Evolutionary conservation across 2,329 filamentous ascomycete genomes (phyloP), one percentile per base, ranked within the genome.

Genomic region (Beauveria sp.): DNA sequence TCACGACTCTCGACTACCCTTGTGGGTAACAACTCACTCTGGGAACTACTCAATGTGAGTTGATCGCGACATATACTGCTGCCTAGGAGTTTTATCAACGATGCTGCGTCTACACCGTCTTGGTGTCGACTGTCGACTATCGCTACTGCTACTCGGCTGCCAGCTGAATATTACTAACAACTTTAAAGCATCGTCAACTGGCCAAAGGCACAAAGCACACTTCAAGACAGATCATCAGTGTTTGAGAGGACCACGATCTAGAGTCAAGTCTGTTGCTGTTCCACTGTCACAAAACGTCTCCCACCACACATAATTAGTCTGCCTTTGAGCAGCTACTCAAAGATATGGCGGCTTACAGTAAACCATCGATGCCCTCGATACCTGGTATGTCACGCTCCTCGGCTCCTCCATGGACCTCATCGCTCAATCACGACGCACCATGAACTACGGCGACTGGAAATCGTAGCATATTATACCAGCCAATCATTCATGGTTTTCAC

Each of bases 301-400:
- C 34, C 16, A 55, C 18, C 14, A 44, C 5, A 34, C 2, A 54
- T 18, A 3, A 12, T 37, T 41, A 12, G 46, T 8, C 8, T 48
- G 37, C 30, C 26, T 26, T 47, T 4, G 18, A 30, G 34, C 20
- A 22, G 30, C 44, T 18, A 30, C 30, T 28, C 46, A 24, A 22
- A 5, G 59, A 73, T 18, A 77, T 77, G 75, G 74, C 75, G 52
- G 67, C 75, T 75, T 87, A 87, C 76, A 92, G 91, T 81, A 96
- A 96, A 77, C 77, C 85, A 62, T 85, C 89, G 74, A 81, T 86
- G 76, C 81, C 88, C 74, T 88, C 88, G 74, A 84, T 92, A 79
- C 89, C 93, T 77, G 89, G 92, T 96, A 80, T 79, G 91, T 87
- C 24, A 34, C 9, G 18, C 9, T n/a, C 12, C 16, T 22, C 8